Evolutionary conservation across 1,139 yeast species (phyloP).

Genomic region (Waltiozyma sp.): DNA sequence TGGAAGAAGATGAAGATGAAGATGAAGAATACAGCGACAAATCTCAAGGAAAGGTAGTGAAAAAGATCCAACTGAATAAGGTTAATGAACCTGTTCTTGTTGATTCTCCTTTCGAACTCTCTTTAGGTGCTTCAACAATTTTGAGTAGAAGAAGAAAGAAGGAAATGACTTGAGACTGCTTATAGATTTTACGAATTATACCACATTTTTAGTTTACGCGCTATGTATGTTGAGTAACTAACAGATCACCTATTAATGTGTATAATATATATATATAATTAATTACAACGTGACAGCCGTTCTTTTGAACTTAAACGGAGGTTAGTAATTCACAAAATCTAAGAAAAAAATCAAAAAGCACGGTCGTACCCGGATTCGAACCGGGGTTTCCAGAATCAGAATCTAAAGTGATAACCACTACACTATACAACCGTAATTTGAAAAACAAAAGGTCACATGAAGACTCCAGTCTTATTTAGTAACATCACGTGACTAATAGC

Average conservation of each 20-base stretch:
- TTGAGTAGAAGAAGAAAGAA: conserved; percentile 58
- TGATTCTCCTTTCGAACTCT: conserved; percentile 45
- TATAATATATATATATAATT: too few relatives aligned
- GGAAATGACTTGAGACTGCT: conserved; percentile 5
- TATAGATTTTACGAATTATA: too few relatives aligned
- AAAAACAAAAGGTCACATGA: too few relatives aligned
- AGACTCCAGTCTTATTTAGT: not conserved
- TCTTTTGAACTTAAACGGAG: too few relatives aligned
- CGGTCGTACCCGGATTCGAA: conserved; percentile 95
- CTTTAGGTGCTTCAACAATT: conserved; percentile 70
- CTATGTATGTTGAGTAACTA: too few relatives aligned
- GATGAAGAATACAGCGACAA: conserved; percentile 6
- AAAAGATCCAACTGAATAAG: conserved; percentile 8
- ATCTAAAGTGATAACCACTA: conserved; percentile 61
- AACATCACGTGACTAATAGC: too few relatives aligned
- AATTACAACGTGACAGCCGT: too few relatives aligned
- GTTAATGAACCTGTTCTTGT: conserved; percentile 10
- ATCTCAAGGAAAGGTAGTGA: conserved; percentile 6
- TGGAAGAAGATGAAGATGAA: conserved; percentile 15
- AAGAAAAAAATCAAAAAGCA: conserved; percentile 24
- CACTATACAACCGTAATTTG: conserved; percentile 37
- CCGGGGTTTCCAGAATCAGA: conserved; percentile 85
- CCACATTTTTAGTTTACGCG: not conserved
- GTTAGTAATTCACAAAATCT: too few relatives aligned
- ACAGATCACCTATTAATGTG: not conserved